These are phyloP conservation scores for Didymella lethalis DNA, from an alignment of 2,329 filamentous ascomycete genomes.

Conservation along the genomic window DNA sequence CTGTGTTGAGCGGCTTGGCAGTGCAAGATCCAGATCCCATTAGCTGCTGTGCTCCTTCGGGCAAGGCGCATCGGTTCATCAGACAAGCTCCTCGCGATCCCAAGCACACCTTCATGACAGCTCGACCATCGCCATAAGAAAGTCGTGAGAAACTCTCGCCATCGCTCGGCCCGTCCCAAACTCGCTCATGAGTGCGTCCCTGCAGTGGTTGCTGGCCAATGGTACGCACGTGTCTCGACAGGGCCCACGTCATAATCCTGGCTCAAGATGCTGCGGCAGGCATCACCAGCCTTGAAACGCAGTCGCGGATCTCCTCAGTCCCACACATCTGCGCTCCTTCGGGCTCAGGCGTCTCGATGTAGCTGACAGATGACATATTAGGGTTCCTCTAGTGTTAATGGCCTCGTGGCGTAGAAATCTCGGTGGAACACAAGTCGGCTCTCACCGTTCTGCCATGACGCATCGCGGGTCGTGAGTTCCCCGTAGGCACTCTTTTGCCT, in stretches of 20 bases:
- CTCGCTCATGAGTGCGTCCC: slow-evolving; percentile 32
- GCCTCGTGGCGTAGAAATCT: slow-evolving; percentile 34
- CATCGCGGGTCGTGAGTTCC: slow-evolving; percentile 25
- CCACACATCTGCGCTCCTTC: slow-evolving; percentile 29
- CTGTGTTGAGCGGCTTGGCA: slow-evolving; percentile 18
- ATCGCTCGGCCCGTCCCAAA: slow-evolving; percentile 34
- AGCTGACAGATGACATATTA: slow-evolving; percentile 39
- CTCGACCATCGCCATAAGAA: slow-evolving; percentile 37
- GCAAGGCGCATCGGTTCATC: slow-evolving; percentile 25
- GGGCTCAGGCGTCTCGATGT: slow-evolving; percentile 31
- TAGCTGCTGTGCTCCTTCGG: slow-evolving; percentile 20
- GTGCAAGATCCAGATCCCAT: slow-evolving; percentile 28
- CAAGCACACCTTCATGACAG: slow-evolving; percentile 34
- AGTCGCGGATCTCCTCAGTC: slow-evolving; percentile 35
- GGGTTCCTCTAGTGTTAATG: slow-evolving; percentile 32
- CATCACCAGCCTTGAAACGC: slow-evolving; percentile 33
- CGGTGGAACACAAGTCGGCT: slow-evolving; percentile 29
- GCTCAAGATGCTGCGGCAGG: slow-evolving; percentile 31
- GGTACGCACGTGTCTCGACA: slow-evolving; percentile 18
- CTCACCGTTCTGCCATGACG: slow-evolving; percentile 36
- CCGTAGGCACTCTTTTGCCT: slow-evolving; percentile 22
- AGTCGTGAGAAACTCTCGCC: slow-evolving; percentile 11
- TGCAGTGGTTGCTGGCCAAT: slow-evolving; percentile 32
- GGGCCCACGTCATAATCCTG: slow-evolving; percentile 33
- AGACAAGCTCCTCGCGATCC: slow-evolving; percentile 38